A percentile compares a stretch with the other conserved stretches of the same genome.
Evolutionary conservation across 176 grass and related monocot species (phyloP).

Genomic region (Luzula sylvatica): DNA sequence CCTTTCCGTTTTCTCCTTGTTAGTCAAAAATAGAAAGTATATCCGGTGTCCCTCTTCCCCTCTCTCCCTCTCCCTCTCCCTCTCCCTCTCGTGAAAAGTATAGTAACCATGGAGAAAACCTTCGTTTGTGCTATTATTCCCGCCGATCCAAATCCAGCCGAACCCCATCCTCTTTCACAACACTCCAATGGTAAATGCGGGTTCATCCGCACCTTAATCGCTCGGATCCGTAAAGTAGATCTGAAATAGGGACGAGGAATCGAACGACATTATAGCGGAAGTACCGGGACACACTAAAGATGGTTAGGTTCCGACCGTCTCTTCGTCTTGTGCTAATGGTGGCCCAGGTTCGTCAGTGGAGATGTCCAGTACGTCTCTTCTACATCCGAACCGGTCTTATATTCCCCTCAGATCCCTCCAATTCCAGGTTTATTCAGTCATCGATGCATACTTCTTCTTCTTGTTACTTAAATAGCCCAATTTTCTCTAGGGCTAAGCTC

Average conservation of each 20-base stretch:
- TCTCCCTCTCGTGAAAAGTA: too few species aligned
- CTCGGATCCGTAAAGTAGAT: constrained; percentile 12
- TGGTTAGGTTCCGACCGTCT: constrained; percentile 24
- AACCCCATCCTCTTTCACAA: background rate
- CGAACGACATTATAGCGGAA: constrained; percentile 28
- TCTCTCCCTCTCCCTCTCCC: too few species aligned
- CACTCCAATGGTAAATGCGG: background rate
- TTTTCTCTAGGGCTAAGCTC: too few species aligned
- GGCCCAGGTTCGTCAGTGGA: constrained; percentile 23
- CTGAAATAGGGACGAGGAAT: constrained; percentile 33
- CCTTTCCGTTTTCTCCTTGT: too few species aligned
- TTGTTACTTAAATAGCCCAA: too few species aligned
- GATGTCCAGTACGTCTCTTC: constrained; percentile 35
- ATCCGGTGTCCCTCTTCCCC: too few species aligned
- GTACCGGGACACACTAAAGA: constrained; percentile 30
- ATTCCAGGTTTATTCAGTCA: constrained; percentile 30
- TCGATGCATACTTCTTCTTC: background rate
- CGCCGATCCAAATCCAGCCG: constrained; percentile 9
- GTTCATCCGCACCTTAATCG: constrained; percentile 5
- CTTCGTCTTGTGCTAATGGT: background rate
- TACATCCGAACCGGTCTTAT: constrained; percentile 22
- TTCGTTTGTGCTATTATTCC: constrained; percentile 15
- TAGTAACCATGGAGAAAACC: too few species aligned
- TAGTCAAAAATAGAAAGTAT: too few species aligned
- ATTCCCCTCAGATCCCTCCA: constrained; percentile 30